phyloP scores from a whole-genome alignment of 176 grass and related monocot genomes.

The Melocanna baccifera region DNA sequence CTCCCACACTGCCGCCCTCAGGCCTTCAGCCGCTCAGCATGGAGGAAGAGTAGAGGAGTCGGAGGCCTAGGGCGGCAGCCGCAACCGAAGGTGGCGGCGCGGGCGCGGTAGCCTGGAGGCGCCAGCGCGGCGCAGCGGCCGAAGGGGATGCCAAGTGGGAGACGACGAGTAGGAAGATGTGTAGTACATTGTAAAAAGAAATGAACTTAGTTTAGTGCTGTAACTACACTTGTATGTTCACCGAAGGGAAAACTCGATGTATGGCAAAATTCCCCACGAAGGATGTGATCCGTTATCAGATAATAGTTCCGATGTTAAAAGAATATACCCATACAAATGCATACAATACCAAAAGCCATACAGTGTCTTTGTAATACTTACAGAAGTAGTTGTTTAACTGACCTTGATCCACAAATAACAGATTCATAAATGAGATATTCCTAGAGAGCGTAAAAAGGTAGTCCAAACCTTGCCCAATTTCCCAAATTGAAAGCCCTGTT shows the following conservation, averaged over 20 bases:
- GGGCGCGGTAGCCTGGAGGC: no score
- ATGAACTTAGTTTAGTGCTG: background rate
- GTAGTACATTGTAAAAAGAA: background rate
- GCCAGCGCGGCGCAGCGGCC: no score
- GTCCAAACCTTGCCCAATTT: conserved; percentile 90
- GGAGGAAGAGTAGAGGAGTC: no score
- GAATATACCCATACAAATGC: background rate
- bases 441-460: conserved; percentile 91
- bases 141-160: no score
- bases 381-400: background rate
- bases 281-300: conserved; percentile 9
- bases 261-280: conserved; percentile 6
- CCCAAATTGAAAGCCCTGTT: conserved; percentile 79
- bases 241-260: background rate
- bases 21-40: no score
- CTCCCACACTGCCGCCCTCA: no score
- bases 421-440: background rate
- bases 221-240: conserved; percentile 15
- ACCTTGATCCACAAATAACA: background rate
- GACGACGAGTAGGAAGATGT: no score
- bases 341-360: background rate
- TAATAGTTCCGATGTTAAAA: conserved; percentile 14
- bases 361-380: background rate
- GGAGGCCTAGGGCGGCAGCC: no score
- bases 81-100: no score